Percentiles rank a stretch among this genome's conserved stretches.
Conservation (phyloP, 2,329 filamentous ascomycete species). For the Helminthosporium solani region DNA sequence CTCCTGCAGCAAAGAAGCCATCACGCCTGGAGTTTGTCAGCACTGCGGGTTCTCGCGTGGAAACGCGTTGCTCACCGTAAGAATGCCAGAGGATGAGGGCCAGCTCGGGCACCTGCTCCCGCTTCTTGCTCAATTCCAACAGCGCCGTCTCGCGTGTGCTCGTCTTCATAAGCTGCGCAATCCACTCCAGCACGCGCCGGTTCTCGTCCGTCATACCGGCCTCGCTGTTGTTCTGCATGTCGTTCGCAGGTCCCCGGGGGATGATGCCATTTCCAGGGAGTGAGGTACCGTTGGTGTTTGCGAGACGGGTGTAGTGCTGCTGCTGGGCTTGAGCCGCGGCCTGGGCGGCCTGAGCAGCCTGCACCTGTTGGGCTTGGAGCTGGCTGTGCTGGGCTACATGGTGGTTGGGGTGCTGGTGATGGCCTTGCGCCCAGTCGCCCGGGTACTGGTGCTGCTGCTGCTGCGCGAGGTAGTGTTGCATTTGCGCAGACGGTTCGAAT, state of each 20-base stretch:
- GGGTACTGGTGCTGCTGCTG: conserved; percentile 61
- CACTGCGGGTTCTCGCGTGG: too few relatives aligned
- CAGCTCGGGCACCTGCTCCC: conserved; percentile 94
- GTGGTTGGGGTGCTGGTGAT: conserved; percentile 44
- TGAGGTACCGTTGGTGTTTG: conserved; percentile 61
- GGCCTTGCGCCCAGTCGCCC: conserved; percentile 51
- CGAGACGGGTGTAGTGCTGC: conserved; percentile 72
- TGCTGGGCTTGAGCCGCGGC: conserved; percentile 54
- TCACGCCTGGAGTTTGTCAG: conserved; percentile 67
- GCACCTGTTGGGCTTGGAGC: conserved; percentile 45
- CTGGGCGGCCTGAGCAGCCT: conserved; percentile 56
- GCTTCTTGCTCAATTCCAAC: conserved; percentile 95
- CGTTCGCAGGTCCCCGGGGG: conserved; percentile 41
- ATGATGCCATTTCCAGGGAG: conserved; percentile 38
- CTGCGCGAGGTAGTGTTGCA: conserved; percentile 63
- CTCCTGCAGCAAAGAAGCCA: conserved; percentile 95
- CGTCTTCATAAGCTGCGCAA: conserved; percentile 86
- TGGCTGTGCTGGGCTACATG: conserved; percentile 45
- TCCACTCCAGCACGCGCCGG: conserved; percentile 86
- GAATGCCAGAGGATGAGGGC: conserved; percentile 98
- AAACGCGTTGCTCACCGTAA: conserved; percentile 66
- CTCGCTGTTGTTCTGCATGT: conserved; percentile 39
- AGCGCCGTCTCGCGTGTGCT: conserved; percentile 85
- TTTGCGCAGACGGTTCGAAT: conserved; percentile 34
- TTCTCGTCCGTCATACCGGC: conserved; percentile 79